Evolutionary conservation across 1,139 yeast genomes (phyloP).

Genomic region (Diutina siamensis): DNA sequence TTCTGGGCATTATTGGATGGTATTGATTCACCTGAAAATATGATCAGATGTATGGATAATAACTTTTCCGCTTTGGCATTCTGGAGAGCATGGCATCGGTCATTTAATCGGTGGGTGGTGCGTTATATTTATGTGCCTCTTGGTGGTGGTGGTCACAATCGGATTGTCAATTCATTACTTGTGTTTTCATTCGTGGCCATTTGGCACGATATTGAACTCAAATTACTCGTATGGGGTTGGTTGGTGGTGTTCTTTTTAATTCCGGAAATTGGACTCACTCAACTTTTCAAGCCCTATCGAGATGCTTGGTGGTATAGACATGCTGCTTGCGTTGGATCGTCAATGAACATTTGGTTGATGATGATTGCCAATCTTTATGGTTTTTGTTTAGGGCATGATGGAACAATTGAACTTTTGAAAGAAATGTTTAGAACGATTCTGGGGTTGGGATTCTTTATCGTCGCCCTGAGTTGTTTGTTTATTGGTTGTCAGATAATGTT

Average conservation of each 20-base stretch:
- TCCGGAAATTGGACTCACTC: slow-evolving; percentile 75
- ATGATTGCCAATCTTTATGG: slow-evolving; percentile 94
- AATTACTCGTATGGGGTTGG: slow-evolving; percentile 93
- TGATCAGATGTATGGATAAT: slow-evolving; percentile 93
- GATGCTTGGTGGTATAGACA: slow-evolving; percentile 67
- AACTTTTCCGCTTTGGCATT: slow-evolving; percentile 87
- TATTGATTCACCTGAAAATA: slow-evolving; percentile 94
- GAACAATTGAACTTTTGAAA: slow-evolving; percentile 50
- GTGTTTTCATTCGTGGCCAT: slow-evolving; percentile 96
- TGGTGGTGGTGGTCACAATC: slow-evolving; percentile 42
- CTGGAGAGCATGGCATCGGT: slow-evolving; percentile 99
- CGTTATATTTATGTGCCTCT: slow-evolving; percentile 78
- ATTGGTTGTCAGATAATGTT: slow-evolving; percentile 91
- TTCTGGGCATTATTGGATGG: slow-evolving; percentile 87
- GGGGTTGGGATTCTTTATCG: slow-evolving; percentile 57
- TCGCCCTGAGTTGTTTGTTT: slow-evolving; percentile 58
- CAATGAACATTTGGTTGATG: slow-evolving; percentile 92
- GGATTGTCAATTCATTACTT: slow-evolving; percentile 64
- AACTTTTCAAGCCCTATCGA: slow-evolving; percentile 28
- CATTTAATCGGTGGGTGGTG: slow-evolving; percentile 81
- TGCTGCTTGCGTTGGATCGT: slow-evolving; percentile 79
- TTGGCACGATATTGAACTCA: slow-evolving; percentile 95
- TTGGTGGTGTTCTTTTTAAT: slow-evolving; percentile 70
- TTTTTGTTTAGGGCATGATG: slow-evolving; percentile 85
- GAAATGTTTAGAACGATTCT: slow-evolving; percentile 62